Conservation (phyloP, 2,329 filamentous ascomycete genomes). For the Hymenoscyphus salicellus region DNA sequence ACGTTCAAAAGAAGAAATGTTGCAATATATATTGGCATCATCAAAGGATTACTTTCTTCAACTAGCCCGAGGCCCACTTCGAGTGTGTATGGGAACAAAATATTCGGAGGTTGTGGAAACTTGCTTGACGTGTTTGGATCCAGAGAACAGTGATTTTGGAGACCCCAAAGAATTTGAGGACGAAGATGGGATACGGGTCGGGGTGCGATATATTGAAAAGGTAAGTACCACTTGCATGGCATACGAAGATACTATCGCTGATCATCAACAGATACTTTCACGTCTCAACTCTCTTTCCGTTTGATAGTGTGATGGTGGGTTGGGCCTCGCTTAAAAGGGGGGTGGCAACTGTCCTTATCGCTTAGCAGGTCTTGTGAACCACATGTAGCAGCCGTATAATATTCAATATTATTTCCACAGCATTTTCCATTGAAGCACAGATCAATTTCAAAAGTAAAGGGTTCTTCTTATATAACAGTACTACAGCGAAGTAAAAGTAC, state of each 20-base stretch:
- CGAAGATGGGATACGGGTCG: slow-evolving; percentile 23
- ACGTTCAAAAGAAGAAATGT: not conserved
- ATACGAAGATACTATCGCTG: not conserved
- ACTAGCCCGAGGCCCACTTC: not conserved
- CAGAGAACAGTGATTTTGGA: slow-evolving; percentile 19
- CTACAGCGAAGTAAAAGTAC: too few species aligned
- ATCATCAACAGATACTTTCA: not conserved
- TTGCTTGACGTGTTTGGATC: slow-evolving; percentile 25
- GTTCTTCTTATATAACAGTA: too few species aligned
- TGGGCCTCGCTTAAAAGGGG: not conserved
- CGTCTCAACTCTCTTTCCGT: not conserved
- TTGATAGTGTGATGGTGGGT: not conserved
- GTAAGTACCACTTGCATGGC: not conserved
- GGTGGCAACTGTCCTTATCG: not conserved
- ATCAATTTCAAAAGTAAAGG: too few species aligned
- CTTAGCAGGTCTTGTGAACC: not conserved
- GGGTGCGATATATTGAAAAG: slow-evolving; percentile 27
- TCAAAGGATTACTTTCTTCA: not conserved
- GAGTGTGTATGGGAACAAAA: not conserved
- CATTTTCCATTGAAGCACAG: too few species aligned
- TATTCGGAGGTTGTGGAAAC: slow-evolving; percentile 2
- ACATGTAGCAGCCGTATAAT: too few species aligned
- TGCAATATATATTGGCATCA: not conserved
- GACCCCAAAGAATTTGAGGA: slow-evolving; percentile 20
- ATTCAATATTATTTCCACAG: too few species aligned